Conservation (phyloP, 805 yeast genomes). For the Myxozyma nipponensis region DNA sequence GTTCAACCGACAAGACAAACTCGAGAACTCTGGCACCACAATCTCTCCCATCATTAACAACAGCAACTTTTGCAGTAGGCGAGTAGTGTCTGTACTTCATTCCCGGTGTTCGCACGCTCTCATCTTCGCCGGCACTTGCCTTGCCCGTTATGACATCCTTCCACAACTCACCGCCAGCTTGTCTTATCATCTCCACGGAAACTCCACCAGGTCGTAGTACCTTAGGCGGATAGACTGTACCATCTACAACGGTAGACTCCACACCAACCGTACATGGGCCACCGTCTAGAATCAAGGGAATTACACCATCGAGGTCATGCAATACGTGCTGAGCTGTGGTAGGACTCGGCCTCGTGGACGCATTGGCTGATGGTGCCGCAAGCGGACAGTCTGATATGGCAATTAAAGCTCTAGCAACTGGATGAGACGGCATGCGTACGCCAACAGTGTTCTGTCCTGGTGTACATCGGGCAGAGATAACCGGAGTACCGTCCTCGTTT, state of each 20-base stretch:
- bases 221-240: slow-evolving; percentile 79
- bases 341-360: slow-evolving; percentile 93
- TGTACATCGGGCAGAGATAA: slow-evolving; percentile 70
- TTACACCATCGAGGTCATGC: slow-evolving; percentile 71
- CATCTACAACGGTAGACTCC: slow-evolving; percentile 93
- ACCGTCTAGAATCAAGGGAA: slow-evolving; percentile 86
- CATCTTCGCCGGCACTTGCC: slow-evolving; percentile 49
- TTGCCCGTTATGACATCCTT: slow-evolving; percentile 58
- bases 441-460: slow-evolving; percentile 89
- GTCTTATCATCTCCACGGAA: slow-evolving; percentile 66
- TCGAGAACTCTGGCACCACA: slow-evolving; percentile 1
- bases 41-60: slow-evolving; percentile 49
- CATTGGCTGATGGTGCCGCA: slow-evolving; percentile 98
- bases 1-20: not conserved
- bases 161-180: slow-evolving; percentile 70
- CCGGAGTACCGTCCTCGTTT: slow-evolving; percentile 33
- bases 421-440: slow-evolving; percentile 81
- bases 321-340: slow-evolving; percentile 82
- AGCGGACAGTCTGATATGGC: slow-evolving; percentile 79
- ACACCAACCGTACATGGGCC: slow-evolving; percentile 83
- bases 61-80: slow-evolving; percentile 76
- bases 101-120: slow-evolving; percentile 86
- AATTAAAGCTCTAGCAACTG: slow-evolving; percentile 86
- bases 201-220: slow-evolving; percentile 93
- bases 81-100: slow-evolving; percentile 97